Base-by-base conservation (phyloP, 139 green algal genomes). In the Volvox africanus region DNA sequence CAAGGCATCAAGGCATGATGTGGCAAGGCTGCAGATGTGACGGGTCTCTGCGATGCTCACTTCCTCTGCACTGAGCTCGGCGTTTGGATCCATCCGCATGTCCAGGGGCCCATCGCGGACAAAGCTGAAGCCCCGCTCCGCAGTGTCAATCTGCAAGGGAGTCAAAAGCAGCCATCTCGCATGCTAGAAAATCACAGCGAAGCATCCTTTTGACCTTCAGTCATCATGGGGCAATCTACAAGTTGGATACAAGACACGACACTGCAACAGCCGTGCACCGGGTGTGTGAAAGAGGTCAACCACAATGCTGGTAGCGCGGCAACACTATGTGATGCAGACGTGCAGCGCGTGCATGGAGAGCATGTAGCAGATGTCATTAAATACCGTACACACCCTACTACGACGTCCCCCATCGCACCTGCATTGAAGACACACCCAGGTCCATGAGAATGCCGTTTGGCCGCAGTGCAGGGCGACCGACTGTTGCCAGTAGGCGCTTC, bases 341-440 rank as follows among this genome's bases (percentile, higher is more conserved):
- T 55, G 44, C 44, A 55, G 9, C 9, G 5, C 9, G 44, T 55
- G 5, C 5, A 9, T 55, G 44, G 44, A 55, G 9, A 55, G 9
- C 44, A 55, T 55, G 44, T 55, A 55, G 44, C 9, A 55, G 5
- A 55, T 14, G 44, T 55, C 44, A 55, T 5, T 55, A 55, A 9
- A 55, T 55, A 55, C 44, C 44, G 44, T 55, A 55, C 44, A 28
- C 65, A 73, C 65, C 65, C 65, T 12, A 73, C 16, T 12, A 73
- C 65, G 65, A 28, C 65, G 24, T 24, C 65, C 21, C 65, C 24
- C 11, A 73, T 28, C 92, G 9, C 80, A 96, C 95, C 96, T 99
- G 98, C 98, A 99, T 99, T 22, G 98, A 99, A 0, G 97, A 99
- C 16, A 99, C 94, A 18, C 98, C 98, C 21, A 99, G 89, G 92